A percentile compares a stretch with the other conserved stretches of the same genome.
Conservation (phyloP, 2,329 filamentous ascomycete genomes). For the Diaporthe sp. region DNA sequence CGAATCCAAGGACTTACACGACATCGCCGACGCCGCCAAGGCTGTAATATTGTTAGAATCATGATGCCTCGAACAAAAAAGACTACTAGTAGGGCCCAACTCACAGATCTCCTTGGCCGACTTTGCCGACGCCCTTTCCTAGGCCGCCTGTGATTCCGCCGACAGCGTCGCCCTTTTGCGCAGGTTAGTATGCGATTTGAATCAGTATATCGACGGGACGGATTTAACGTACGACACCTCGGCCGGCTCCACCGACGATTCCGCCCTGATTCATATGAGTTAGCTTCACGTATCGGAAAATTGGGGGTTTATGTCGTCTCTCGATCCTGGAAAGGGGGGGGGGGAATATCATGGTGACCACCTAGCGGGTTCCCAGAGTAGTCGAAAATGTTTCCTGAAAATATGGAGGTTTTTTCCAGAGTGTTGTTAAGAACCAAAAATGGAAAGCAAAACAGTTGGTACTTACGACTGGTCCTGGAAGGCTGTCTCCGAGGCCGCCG, state of each 20-base stretch:
- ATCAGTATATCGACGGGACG: fast-evolving
- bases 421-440: background rate
- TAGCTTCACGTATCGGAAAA: background rate
- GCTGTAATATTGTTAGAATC: background rate
- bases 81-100: background rate
- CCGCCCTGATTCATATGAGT: constrained; percentile 14
- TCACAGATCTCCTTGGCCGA: constrained; percentile 37
- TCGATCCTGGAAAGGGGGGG: background rate
- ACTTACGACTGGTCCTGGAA: constrained; percentile 40
- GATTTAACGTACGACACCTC: constrained; percentile 22
- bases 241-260: constrained; percentile 39
- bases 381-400: too few species aligned
- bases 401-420: too few species aligned
- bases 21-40: constrained; percentile 41
- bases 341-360: too few species aligned
- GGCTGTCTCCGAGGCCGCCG: constrained; percentile 37
- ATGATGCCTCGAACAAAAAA: background rate
- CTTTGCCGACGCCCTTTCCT: constrained; percentile 39
- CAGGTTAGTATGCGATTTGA: background rate
- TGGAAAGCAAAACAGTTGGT: too few species aligned
- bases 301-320: fast-evolving
- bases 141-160: constrained; percentile 40
- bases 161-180: constrained; percentile 31
- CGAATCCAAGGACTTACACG: constrained; percentile 2
- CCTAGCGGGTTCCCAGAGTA: too few species aligned